Percentiles rank a stretch among this genome's conserved stretches.
Evolutionary conservation across 768 basidiomycete species (phyloP).

Genomic region (Epithele typhae): DNA sequence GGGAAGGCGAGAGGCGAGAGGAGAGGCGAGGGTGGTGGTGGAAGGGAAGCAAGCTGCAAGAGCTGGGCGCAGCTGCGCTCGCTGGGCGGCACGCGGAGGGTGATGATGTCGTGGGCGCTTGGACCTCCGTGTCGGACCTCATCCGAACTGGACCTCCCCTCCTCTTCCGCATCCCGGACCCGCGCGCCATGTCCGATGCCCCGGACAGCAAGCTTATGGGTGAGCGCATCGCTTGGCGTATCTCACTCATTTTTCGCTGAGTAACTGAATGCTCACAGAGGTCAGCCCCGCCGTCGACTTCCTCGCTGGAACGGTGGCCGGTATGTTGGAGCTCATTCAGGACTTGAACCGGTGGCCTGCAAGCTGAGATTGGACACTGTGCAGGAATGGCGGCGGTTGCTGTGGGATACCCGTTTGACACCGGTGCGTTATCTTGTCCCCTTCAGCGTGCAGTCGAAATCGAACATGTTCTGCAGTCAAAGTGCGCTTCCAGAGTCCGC

Average conservation of each 20-base stretch:
- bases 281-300: slow-evolving; percentile 73
- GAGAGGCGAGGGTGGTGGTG: not conserved
- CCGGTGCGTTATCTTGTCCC: slow-evolving; percentile 21
- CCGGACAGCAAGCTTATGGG: not conserved
- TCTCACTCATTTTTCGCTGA: too few relatives aligned
- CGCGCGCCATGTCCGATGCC: not conserved
- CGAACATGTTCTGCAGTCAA: slow-evolving; percentile 73
- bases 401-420: slow-evolving; percentile 32
- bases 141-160: not conserved
- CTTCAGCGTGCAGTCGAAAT: too few relatives aligned
- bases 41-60: not conserved
- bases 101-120: slow-evolving; percentile 13
- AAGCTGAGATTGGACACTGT: not conserved
- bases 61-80: not conserved
- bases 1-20: not conserved
- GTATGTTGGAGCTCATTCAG: slow-evolving; percentile 22
- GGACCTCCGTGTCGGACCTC: slow-evolving; percentile 1
- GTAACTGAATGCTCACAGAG: too few relatives aligned
- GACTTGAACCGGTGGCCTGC: not conserved
- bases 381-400: slow-evolving; percentile 25
- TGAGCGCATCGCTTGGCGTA: too few relatives aligned
- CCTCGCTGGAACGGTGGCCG: slow-evolving; percentile 69
- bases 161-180: not conserved
- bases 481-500: slow-evolving; percentile 72
- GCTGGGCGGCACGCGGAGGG: not conserved